Conservation (phyloP, 1,284 basidiomycete genomes). For the Dichomitus squalens region DNA sequence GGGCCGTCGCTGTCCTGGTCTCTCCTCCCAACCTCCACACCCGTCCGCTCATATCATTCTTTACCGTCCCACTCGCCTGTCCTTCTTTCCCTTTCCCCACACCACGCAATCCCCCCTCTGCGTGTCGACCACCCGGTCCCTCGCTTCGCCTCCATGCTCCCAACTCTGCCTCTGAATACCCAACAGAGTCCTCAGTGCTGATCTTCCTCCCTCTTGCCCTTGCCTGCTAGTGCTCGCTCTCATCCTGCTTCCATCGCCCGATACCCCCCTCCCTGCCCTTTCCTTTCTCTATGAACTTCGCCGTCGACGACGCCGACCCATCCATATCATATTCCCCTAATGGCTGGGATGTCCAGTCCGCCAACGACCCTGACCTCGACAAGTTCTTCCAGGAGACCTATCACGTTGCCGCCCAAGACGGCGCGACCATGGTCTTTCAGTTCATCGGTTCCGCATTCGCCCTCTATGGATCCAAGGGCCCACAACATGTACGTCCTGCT, state of each 20-base stretch:
- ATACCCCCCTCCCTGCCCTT: neutral
- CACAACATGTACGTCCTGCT: slow-evolving; percentile 30
- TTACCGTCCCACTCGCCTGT: slow-evolving; percentile 15
- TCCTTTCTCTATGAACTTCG: slow-evolving; percentile 29
- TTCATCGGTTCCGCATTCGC: slow-evolving; percentile 28
- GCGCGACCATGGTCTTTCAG: slow-evolving; percentile 27
- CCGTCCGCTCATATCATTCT: slow-evolving; percentile 1
- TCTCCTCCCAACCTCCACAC: neutral
- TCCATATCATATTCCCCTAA: slow-evolving; percentile 27
- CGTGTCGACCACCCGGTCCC: neutral
- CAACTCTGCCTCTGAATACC: neutral
- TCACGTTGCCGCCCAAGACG: slow-evolving; percentile 30
- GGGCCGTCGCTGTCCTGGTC: neutral
- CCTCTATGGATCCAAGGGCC: slow-evolving; percentile 33
- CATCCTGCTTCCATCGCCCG: no score
- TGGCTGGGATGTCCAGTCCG: slow-evolving; percentile 29
- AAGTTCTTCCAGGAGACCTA: slow-evolving; percentile 33
- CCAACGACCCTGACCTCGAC: slow-evolving; percentile 22
- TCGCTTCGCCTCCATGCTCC: neutral
- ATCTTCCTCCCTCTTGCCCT: neutral
- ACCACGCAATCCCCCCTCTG: neutral
- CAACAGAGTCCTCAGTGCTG: neutral
- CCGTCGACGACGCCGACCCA: slow-evolving; percentile 33
- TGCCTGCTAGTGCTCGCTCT: neutral
- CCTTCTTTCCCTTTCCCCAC: slow-evolving; percentile 1